Evolutionary conservation across 768 basidiomycete species (phyloP).

Genomic region (Grammothele lineata): DNA sequence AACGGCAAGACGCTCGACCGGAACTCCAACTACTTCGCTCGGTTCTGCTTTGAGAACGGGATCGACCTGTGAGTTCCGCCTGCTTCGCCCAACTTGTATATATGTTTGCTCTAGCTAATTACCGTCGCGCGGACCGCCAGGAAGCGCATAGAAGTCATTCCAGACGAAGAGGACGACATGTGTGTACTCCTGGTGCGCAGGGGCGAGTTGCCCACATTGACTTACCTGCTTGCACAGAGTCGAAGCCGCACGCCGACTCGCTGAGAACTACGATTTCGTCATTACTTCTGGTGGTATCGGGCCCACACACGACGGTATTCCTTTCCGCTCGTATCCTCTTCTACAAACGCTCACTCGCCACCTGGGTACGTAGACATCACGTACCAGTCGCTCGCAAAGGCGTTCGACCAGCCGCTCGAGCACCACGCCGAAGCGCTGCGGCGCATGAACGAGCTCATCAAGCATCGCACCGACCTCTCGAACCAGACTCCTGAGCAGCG

Average conservation of each 20-base stretch:
- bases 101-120: background rate
- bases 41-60: slow-evolving; percentile 85
- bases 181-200: slow-evolving; percentile 29
- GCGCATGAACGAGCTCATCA: slow-evolving; percentile 64
- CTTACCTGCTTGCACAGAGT: slow-evolving; percentile 40
- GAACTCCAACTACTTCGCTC: slow-evolving; percentile 84
- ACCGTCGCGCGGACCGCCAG: too few relatives aligned
- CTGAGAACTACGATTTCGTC: slow-evolving; percentile 81
- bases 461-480: slow-evolving; percentile 48
- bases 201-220: background rate
- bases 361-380: slow-evolving; percentile 66
- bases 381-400: slow-evolving; percentile 80
- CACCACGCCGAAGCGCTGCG: slow-evolving; percentile 76
- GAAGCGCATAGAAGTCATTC: slow-evolving; percentile 86
- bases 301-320: slow-evolving; percentile 81
- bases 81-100: background rate
- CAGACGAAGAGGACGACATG: slow-evolving; percentile 92
- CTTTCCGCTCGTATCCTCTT: background rate
- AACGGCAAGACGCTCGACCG: slow-evolving; percentile 87
- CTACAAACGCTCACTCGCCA: too few relatives aligned
- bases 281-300: slow-evolving; percentile 91
- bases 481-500: slow-evolving; percentile 72
- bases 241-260: slow-evolving; percentile 82
- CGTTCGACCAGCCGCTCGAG: slow-evolving; percentile 66
- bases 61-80: slow-evolving; percentile 57